Conservation (phyloP, 176 grass and related monocot species). For the Paspalum notatum region DNA sequence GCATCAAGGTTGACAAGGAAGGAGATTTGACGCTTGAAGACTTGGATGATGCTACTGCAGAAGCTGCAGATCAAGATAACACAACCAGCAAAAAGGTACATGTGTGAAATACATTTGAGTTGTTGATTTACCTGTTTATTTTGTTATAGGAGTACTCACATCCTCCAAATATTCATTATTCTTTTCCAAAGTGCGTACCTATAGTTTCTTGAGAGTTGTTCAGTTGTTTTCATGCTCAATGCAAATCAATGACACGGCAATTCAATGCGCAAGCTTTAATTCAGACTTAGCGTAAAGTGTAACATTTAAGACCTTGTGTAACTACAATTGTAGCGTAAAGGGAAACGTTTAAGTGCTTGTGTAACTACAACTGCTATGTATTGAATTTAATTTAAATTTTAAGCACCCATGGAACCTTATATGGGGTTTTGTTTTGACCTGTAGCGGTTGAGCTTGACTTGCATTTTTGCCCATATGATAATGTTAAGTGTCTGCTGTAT, state of each 20-base stretch:
- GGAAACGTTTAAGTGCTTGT: too few relatives aligned
- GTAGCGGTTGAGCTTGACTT: conserved; percentile 19
- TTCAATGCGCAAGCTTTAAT: conserved; percentile 32
- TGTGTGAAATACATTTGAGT: conserved; percentile 3
- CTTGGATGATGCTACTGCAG: conserved; percentile 58
- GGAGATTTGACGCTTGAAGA: conserved; percentile 92
- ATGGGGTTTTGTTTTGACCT: conserved; percentile 7
- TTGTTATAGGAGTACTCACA: background rate
- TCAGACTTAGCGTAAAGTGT: conserved; percentile 1
- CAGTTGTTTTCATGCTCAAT: background rate
- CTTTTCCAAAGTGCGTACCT: conserved; percentile 5
- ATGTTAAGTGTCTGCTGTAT: background rate
- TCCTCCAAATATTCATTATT: conserved; percentile 1
- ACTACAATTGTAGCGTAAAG: background rate
- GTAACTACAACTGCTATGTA: background rate
- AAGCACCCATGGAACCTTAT: background rate
- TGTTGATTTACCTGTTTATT: conserved; percentile 15
- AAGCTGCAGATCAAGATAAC: conserved; percentile 62
- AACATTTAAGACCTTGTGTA: too few relatives aligned
- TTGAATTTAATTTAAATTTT: background rate
- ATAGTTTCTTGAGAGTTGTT: conserved; percentile 5
- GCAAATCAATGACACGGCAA: background rate
- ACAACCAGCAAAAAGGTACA: conserved; percentile 80
- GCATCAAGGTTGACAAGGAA: conserved; percentile 83
- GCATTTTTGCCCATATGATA: conserved; percentile 11